A percentile compares a stretch with the other conserved stretches of the same genome.
phyloP scores from a whole-genome alignment of 164 flowering plant genomes.

The Kalanchoe fedtschenkoi region DNA sequence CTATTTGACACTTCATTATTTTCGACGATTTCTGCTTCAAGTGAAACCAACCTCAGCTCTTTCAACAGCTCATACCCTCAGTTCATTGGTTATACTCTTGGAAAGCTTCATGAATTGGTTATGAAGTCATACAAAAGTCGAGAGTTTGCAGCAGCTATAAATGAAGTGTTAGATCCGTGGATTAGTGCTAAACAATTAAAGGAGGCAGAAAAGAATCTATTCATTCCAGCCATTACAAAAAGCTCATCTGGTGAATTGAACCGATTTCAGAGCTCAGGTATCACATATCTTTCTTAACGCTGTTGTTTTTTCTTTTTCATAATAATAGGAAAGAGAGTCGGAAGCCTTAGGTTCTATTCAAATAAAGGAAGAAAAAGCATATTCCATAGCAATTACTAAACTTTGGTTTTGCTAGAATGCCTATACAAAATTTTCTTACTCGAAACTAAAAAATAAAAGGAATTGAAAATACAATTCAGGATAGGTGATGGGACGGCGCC shows the following conservation, averaged over 20 bases:
- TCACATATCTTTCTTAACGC: not conserved
- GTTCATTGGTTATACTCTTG: conserved; percentile 79
- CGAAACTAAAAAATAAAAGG: not conserved
- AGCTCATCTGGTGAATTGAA: conserved; percentile 10
- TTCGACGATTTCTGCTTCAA: conserved; percentile 11
- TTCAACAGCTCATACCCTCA: conserved; percentile 80
- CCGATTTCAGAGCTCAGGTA: conserved; percentile 41
- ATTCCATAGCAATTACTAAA: not conserved
- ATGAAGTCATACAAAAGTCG: conserved; percentile 93
- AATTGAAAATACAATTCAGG: not conserved
- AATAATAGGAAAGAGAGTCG: too few relatives aligned
- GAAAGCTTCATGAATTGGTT: conserved; percentile 88
- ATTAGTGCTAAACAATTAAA: conserved; percentile 71
- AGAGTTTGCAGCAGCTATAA: conserved; percentile 86
- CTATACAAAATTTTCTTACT: not conserved
- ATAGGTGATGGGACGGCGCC: too few relatives aligned
- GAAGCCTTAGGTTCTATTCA: too few relatives aligned
- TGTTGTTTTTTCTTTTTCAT: too few relatives aligned
- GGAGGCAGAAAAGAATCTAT: conserved; percentile 58
- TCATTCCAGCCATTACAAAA: conserved; percentile 15
- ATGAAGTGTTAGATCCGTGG: conserved; percentile 97
- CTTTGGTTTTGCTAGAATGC: too few relatives aligned
- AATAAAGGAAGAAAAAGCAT: not conserved
- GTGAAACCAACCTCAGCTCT: conserved; percentile 18
- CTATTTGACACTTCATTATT: conserved; percentile 19